A percentile compares a stretch with the other conserved stretches of the same genome.
These are phyloP conservation scores for Phyllosticta citriasiana DNA, from an alignment of 2,329 filamentous ascomycete species.

Conservation along the genomic window DNA sequence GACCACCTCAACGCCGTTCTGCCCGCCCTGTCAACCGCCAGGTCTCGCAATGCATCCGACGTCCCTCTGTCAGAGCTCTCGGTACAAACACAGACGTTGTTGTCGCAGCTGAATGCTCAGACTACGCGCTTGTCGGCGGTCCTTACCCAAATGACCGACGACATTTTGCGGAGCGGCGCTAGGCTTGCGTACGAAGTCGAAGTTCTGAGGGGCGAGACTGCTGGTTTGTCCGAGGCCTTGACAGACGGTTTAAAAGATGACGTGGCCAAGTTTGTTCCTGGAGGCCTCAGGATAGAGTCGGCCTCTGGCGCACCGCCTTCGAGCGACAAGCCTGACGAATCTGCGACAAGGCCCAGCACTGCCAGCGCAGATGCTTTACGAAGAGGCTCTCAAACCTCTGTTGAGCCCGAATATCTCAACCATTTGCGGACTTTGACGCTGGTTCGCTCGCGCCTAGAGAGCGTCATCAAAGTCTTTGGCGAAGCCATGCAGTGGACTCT, in stretches of 20 bases:
- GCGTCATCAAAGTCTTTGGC: conserved; percentile 83
- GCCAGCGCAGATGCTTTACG: conserved; percentile 18
- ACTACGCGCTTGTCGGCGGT: conserved; percentile 72
- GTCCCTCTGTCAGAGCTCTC: conserved; percentile 68
- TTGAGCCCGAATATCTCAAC: conserved; percentile 55
- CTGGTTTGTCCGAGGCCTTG: conserved; percentile 69
- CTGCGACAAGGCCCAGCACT: conserved; percentile 26
- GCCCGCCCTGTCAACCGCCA: conserved; percentile 51
- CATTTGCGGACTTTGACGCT: conserved; percentile 74
- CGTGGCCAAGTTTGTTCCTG: conserved; percentile 60
- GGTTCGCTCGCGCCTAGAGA: conserved; percentile 75
- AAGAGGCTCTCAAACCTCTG: background rate
- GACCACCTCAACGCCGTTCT: conserved; percentile 75
- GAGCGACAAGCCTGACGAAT: background rate
- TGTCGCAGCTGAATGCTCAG: conserved; percentile 81
- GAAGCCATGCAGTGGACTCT: conserved; percentile 94
- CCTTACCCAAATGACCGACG: conserved; percentile 84
- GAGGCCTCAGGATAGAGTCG: conserved; percentile 19
- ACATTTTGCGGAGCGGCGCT: conserved; percentile 82
- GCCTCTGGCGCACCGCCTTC: background rate
- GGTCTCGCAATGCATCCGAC: conserved; percentile 30
- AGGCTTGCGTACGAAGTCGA: conserved; percentile 91
- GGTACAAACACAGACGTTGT: conserved; percentile 68
- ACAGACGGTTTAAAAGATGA: conserved; percentile 63
- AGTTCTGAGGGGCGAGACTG: conserved; percentile 76